Base-by-base conservation (phyloP, 2,329 filamentous ascomycete species). In the Monosporascus sp. region DNA sequence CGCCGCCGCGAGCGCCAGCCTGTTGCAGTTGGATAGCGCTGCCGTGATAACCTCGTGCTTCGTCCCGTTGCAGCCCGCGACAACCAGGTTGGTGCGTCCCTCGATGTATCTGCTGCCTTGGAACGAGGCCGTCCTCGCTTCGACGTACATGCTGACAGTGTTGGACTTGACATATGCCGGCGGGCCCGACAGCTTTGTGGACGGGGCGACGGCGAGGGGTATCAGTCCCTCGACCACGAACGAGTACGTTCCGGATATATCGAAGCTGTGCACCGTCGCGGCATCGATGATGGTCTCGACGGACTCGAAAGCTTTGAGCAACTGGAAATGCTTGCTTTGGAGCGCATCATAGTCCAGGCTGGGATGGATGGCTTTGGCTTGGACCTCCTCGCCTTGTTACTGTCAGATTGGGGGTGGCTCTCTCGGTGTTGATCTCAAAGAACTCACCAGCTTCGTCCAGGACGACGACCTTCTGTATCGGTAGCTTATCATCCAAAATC, bases 301-400 rank as follows among this genome's bases (percentile, higher is more conserved):
- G 11, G 61, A 57, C n/a, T 56, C 53, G 5, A 54, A 59, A 3
- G 52, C 53, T 40, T 45, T 55, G 31, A 62, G 49, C 3, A 55
- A 46, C 9, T 49, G 54, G 24, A 62, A 63, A 38, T 62, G 52
- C 41, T 56, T 38, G 9, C 26, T 20, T n/a, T 37, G 52, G 16
- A 64, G 56, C 22, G 60, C 60, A 34, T 58, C 53, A 45, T 58
- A 50, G 5, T 50, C 52, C n/a, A 64, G 48, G 22, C 54, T 63
- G 14, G 58, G 52, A 27, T 57, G 53, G 6, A 64, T 56, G 7
- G 60, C 61, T 34, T 50, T 56, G 36, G 58, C 58, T 5, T 48
- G 48, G 8, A 53, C 55, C 20, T 55, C 53, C 6, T 22, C 36
- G 5, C 57, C 56, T 59, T 45, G 38, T 14, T 16, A 24, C 24